These are phyloP conservation scores for Pythium monospermum DNA, from an alignment of 352 stramenopile genomes.

Conservation along the genomic window DNA sequence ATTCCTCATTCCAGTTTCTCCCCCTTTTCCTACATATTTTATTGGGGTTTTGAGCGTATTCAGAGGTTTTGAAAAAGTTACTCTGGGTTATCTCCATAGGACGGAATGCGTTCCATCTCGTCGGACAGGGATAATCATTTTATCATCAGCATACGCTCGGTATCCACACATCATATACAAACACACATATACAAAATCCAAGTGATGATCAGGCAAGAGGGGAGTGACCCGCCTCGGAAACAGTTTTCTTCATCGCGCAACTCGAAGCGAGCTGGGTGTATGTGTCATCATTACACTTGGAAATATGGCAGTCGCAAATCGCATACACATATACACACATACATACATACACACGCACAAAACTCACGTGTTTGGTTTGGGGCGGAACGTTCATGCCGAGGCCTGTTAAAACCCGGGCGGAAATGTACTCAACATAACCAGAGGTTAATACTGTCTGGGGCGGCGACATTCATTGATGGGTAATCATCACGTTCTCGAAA, in stretches of 20 bases:
- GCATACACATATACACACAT: slow-evolving; percentile 8
- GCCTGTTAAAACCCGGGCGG: slow-evolving; percentile 77
- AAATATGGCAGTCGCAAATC: slow-evolving; percentile 13
- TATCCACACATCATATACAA: slow-evolving; percentile 13
- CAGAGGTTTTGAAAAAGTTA: slow-evolving; percentile 72
- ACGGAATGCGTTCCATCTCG: slow-evolving; percentile 75
- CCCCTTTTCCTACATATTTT: neutral
- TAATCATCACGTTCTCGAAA: slow-evolving; percentile 82
- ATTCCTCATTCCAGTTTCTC: slow-evolving; percentile 54
- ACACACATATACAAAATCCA: slow-evolving; percentile 7
- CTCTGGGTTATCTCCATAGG: slow-evolving; percentile 83
- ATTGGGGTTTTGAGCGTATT: slow-evolving; percentile 36
- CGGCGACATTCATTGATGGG: slow-evolving; percentile 83
- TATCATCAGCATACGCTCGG: slow-evolving; percentile 74
- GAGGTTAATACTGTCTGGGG: slow-evolving; percentile 79
- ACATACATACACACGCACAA: slow-evolving; percentile 12
- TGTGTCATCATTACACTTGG: slow-evolving; percentile 87
- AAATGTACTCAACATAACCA: slow-evolving; percentile 85
- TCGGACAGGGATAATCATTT: slow-evolving; percentile 88
- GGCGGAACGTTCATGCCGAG: slow-evolving; percentile 77
- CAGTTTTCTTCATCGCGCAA: slow-evolving; percentile 85
- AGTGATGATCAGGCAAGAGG: slow-evolving; percentile 80
- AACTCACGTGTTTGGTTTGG: neutral
- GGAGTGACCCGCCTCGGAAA: slow-evolving; percentile 87
- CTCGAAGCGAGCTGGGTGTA: slow-evolving; percentile 88